Evolutionary conservation across 805 yeast species (phyloP).

Genomic region (Metschnikowia kunwiensis): DNA sequence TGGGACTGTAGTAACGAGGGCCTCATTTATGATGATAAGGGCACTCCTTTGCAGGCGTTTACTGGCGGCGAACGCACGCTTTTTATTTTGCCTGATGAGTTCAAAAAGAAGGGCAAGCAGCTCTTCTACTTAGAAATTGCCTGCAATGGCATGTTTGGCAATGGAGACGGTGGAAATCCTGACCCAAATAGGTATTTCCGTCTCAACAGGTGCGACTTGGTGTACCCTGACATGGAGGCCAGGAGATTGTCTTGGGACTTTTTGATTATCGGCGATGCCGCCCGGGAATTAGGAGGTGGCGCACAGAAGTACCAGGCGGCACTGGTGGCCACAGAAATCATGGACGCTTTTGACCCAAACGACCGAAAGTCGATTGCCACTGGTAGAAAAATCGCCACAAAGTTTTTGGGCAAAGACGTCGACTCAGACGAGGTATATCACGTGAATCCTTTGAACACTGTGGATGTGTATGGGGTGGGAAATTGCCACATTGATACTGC

Average conservation of each 20-base stretch:
- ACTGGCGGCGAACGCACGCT: conserved; percentile 83
- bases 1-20: conserved; percentile 92
- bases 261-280: conserved; percentile 87
- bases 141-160: conserved; percentile 92
- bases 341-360: conserved; percentile 76
- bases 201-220: conserved; percentile 68
- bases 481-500: conserved; percentile 98
- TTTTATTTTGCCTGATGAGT: conserved; percentile 55
- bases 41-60: conserved; percentile 75
- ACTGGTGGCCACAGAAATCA: conserved; percentile 73
- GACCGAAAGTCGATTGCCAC: conserved; percentile 54
- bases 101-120: conserved; percentile 49
- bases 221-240: conserved; percentile 78
- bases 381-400: conserved; percentile 65
- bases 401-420: conserved; percentile 61
- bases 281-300: conserved; percentile 69
- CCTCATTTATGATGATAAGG: conserved; percentile 63
- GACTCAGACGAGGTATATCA: conserved; percentile 59
- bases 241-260: conserved; percentile 75
- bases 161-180: conserved; percentile 62
- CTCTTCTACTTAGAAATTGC: conserved; percentile 81
- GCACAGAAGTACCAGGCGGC: conserved; percentile 81
- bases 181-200: conserved; percentile 70
- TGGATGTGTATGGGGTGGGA: conserved; percentile 81
- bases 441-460: conserved; percentile 33